A percentile compares a stretch with the other conserved stretches of the same genome.
Evolutionary conservation across 73 alveolate species (phyloP).

Genomic region (Paramecium bursaria): DNA sequence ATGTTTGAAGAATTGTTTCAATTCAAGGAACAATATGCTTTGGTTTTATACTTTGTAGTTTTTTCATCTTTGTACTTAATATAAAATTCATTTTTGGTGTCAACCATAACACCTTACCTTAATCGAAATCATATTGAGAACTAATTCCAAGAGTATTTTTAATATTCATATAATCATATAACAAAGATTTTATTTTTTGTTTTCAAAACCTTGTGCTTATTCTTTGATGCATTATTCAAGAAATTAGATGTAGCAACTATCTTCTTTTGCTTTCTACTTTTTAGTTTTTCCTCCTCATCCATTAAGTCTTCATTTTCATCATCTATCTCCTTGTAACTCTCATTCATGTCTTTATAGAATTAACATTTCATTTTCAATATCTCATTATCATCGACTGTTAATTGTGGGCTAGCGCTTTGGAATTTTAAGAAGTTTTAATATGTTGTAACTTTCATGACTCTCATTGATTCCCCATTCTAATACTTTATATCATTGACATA

Average conservation of each 20-base stretch:
- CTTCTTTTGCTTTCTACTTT: not conserved
- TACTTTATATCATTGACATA: conserved; percentile 43
- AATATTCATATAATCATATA: conserved; percentile 14
- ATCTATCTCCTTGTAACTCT: conserved; percentile 7
- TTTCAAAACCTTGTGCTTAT: conserved; percentile 24
- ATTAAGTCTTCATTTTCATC: not conserved
- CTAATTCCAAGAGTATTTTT: too few relatives aligned
- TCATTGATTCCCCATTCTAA: conserved; percentile 18
- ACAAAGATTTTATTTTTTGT: conserved; percentile 49
- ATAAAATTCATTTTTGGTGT: too few relatives aligned
- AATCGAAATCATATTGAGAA: too few relatives aligned
- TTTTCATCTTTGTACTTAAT: too few relatives aligned
- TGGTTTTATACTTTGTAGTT: too few relatives aligned
- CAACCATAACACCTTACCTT: too few relatives aligned
- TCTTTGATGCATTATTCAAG: conserved; percentile 29
- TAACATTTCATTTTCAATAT: conserved; percentile 33
- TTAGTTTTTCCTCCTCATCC: conserved; percentile 9
- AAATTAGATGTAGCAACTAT: conserved; percentile 19
- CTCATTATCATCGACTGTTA: conserved; percentile 37
- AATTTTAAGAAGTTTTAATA: conserved; percentile 24
- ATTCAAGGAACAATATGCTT: too few relatives aligned
- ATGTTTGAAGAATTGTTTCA: too few relatives aligned
- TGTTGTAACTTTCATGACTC: conserved; percentile 26
- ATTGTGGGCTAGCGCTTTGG: conserved; percentile 19
- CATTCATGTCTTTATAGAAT: conserved; percentile 28